phyloP scores from a whole-genome alignment of 306 rosid genomes.

The Purshia tridentata region DNA sequence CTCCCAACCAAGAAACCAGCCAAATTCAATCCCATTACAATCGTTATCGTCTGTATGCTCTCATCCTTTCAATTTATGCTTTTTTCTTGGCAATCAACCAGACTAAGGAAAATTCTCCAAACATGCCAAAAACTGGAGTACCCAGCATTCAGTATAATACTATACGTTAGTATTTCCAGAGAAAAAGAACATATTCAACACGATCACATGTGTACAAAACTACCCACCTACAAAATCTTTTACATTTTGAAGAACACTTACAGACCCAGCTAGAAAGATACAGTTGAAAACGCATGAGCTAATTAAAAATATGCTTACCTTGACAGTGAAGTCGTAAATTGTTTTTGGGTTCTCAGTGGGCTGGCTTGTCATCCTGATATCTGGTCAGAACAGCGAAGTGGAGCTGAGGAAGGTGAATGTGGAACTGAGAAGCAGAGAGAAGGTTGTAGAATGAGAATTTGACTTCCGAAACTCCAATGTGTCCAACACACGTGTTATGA shows the following conservation, averaged over 20 bases:
- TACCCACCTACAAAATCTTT: not conserved
- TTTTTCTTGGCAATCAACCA: not conserved
- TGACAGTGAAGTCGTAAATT: constrained; percentile 44
- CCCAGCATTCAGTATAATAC: constrained; percentile 3
- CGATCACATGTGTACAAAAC: not conserved
- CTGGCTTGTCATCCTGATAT: constrained; percentile 34
- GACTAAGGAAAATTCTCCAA: not conserved
- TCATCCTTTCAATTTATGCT: not conserved
- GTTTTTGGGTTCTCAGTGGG: constrained; percentile 34
- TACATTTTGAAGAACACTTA: not conserved
- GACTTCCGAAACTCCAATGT: not conserved
- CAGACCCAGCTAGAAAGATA: not conserved
- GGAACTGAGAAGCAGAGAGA: not conserved
- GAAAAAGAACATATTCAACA: not conserved
- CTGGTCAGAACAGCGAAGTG: not conserved
- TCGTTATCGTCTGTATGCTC: too few species aligned
- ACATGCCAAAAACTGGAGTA: not conserved
- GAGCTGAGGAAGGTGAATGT: not conserved
- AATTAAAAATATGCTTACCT: constrained; percentile 33
- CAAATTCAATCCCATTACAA: too few species aligned
- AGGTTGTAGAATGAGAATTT: not conserved
- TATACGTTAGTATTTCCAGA: not conserved
- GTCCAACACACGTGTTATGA: too few species aligned
- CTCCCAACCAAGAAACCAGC: not conserved
- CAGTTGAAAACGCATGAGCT: not conserved